Percentiles rank a stretch among this genome's conserved stretches.
These are phyloP conservation scores for Tulasnella sp. DNA, from an alignment of 768 basidiomycete species.

Conservation along the genomic window DNA sequence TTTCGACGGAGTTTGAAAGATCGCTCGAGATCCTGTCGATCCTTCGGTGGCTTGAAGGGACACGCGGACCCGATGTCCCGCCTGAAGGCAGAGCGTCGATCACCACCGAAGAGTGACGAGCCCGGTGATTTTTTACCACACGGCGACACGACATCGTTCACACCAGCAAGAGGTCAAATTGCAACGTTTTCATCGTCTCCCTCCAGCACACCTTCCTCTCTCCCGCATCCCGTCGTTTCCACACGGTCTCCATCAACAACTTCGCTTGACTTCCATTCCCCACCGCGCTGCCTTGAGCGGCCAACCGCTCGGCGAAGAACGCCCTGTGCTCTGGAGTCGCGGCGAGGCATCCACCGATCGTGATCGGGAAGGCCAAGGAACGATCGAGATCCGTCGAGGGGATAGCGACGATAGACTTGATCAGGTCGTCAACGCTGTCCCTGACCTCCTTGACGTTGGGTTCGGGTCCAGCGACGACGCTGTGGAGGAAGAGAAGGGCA, in stretches of 20 bases:
- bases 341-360: conserved; percentile 12
- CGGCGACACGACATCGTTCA: conserved; percentile 21
- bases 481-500: conserved; percentile 13
- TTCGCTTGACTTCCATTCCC: conserved; percentile 50
- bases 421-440: conserved; percentile 7
- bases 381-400: conserved; percentile 13
- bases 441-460: conserved; percentile 11
- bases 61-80: not conserved
- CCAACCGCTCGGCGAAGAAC: conserved; percentile 46
- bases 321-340: conserved; percentile 36
- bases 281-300: conserved; percentile 40
- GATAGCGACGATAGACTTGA: conserved; percentile 9
- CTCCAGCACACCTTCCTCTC: conserved; percentile 41
- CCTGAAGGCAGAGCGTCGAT: not conserved
- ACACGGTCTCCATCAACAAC: conserved; percentile 54
- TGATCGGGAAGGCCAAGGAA: conserved; percentile 15
- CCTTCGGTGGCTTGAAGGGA: too few species aligned
- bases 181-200: conserved; percentile 42
- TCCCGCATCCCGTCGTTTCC: conserved; percentile 46
- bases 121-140: not conserved
- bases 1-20: not conserved
- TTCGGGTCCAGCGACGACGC: conserved; percentile 6
- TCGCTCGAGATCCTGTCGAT: not conserved
- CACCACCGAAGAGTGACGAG: not conserved
- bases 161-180: conserved; percentile 40